These are phyloP conservation scores for Eucalyptus urophylla DNA, from an alignment of 345 rosid genomes.

Conservation along the genomic window DNA sequence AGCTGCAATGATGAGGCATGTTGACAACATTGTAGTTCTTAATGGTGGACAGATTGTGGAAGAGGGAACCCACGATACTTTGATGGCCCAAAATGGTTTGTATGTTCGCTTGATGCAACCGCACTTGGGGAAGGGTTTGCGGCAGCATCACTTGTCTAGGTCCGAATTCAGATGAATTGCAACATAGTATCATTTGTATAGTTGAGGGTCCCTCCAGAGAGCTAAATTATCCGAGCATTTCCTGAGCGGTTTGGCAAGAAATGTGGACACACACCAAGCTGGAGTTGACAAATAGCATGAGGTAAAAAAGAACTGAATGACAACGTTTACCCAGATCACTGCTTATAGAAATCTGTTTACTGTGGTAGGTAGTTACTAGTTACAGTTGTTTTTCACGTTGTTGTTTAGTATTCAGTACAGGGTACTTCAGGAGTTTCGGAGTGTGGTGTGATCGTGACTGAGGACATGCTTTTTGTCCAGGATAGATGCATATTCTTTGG, in stretches of 20 bases:
- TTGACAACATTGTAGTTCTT: constrained; percentile 88
- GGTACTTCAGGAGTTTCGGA: background rate
- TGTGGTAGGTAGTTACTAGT: background rate
- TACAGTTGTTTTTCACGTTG: background rate
- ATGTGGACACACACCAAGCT: background rate
- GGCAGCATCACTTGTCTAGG: constrained; percentile 66
- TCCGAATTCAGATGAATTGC: background rate
- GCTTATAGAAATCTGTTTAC: background rate
- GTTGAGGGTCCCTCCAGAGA: background rate
- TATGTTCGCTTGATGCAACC: constrained; percentile 92
- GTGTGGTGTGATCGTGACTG: background rate
- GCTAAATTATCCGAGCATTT: background rate
- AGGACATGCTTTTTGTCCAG: background rate
- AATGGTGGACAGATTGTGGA: constrained; percentile 93
- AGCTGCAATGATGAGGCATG: constrained; percentile 94
- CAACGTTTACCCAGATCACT: background rate
- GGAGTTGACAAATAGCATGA: background rate
- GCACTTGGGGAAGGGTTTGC: constrained; percentile 84
- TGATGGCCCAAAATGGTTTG: constrained; percentile 78
- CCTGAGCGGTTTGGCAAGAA: background rate
- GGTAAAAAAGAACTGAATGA: background rate
- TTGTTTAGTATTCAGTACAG: background rate
- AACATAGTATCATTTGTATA: background rate
- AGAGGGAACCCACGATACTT: constrained; percentile 80
- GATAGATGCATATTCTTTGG: background rate